Evolutionary conservation across 2,329 filamentous ascomycete species (phyloP).

Genomic region (Colletotrichum ledebouriae): DNA sequence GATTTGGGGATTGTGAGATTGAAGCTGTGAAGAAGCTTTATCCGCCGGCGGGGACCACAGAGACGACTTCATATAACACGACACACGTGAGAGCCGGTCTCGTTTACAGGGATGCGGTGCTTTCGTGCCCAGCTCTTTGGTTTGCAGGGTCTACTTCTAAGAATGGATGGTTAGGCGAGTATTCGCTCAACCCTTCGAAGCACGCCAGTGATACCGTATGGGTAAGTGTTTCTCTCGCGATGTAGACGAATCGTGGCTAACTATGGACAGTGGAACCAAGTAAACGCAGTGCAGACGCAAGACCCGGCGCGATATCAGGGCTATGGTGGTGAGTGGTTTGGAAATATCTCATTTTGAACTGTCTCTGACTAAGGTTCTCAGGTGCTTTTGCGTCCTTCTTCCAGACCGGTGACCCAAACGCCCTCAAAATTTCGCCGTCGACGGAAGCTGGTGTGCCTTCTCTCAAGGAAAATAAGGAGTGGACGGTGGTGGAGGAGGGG

Average conservation of each 20-base stretch:
- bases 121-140: slow-evolving; percentile 73
- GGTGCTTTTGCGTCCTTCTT: slow-evolving; percentile 73
- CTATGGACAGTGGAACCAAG: slow-evolving; percentile 64
- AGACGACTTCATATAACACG: slow-evolving; percentile 64
- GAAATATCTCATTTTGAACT: neutral
- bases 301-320: slow-evolving; percentile 68
- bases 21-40: slow-evolving; percentile 59
- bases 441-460: slow-evolving; percentile 60
- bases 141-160: slow-evolving; percentile 58
- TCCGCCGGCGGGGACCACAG: slow-evolving; percentile 60
- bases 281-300: slow-evolving; percentile 65
- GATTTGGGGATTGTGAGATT: slow-evolving; percentile 56
- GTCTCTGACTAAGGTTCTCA: slow-evolving; percentile 42
- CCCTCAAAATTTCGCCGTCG: slow-evolving; percentile 64
- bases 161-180: slow-evolving; percentile 69
- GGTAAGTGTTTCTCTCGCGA: slow-evolving; percentile 51
- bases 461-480: slow-evolving; percentile 59
- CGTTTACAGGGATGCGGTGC: slow-evolving; percentile 69
- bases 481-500: slow-evolving; percentile 61
- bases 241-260: neutral
- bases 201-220: slow-evolving; percentile 71
- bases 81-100: slow-evolving; percentile 67
- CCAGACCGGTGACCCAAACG: slow-evolving; percentile 70
- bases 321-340: slow-evolving; percentile 51
- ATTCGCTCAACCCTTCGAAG: slow-evolving; percentile 69